Evolutionary conservation across 1,284 basidiomycete species (phyloP).

Genomic region (Lignosus rhinocerotis): DNA sequence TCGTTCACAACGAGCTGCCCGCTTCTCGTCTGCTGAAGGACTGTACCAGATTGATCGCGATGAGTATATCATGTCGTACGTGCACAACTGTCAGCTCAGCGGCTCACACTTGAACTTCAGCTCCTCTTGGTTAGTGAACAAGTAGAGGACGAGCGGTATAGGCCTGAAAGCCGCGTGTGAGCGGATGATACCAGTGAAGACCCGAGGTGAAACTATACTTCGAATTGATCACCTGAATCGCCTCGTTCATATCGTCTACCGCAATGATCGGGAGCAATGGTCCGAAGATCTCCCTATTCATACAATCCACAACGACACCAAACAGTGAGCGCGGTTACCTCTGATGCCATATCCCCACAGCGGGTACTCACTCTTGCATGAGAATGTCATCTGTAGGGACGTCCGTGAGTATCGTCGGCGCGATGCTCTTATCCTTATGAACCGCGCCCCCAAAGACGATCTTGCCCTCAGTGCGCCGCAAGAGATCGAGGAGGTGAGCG

Average conservation of each 20-base stretch:
- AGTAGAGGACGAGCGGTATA: slow-evolving; percentile 51
- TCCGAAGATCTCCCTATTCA: slow-evolving; percentile 62
- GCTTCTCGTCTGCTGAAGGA: slow-evolving; percentile 47
- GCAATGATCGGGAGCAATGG: slow-evolving; percentile 67
- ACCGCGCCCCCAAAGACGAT: slow-evolving; percentile 55
- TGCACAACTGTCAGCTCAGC: slow-evolving; percentile 20
- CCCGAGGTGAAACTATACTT: slow-evolving; percentile 35
- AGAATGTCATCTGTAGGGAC: slow-evolving; percentile 51
- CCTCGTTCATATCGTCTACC: slow-evolving; percentile 53
- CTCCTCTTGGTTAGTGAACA: slow-evolving; percentile 45
- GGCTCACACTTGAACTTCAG: slow-evolving; percentile 41
- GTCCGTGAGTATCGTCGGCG: slow-evolving; percentile 49
- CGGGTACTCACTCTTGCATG: slow-evolving; percentile 47
- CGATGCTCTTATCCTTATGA: slow-evolving; percentile 42
- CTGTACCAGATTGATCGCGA: slow-evolving; percentile 30
- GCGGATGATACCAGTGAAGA: slow-evolving; percentile 2
- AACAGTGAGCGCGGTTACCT: not conserved
- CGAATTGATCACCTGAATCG: slow-evolving; percentile 49
- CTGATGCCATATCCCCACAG: no score
- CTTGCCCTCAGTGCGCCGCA: slow-evolving; percentile 55
- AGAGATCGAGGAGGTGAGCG: slow-evolving; percentile 48
- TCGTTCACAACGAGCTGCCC: slow-evolving; percentile 58
- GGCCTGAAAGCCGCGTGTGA: slow-evolving; percentile 30
- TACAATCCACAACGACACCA: not conserved
- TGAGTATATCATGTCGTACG: slow-evolving; percentile 8